Evolutionary conservation across 1,284 basidiomycete genomes (phyloP).

Genomic region (Spongispora temasekensis): DNA sequence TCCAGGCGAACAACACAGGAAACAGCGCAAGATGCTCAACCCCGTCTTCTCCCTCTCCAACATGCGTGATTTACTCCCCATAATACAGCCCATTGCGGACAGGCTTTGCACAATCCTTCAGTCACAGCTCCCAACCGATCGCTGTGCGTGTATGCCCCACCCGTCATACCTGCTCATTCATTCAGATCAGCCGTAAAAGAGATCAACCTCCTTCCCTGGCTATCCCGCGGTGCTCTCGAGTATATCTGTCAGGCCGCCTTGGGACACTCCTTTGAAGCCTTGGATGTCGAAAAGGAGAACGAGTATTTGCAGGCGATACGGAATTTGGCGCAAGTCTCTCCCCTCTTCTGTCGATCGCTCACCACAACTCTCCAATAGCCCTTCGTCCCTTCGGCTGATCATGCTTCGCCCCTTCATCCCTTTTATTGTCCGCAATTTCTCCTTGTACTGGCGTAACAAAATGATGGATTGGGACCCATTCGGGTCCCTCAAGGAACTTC

Average conservation of each 20-base stretch:
- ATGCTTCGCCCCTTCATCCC: slow-evolving; percentile 51
- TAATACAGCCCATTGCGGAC: slow-evolving; percentile 48
- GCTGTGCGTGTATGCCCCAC: slow-evolving; percentile 16
- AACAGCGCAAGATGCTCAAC: slow-evolving; percentile 50
- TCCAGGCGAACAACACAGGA: slow-evolving; percentile 49
- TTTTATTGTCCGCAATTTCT: slow-evolving; percentile 44
- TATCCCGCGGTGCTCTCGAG: slow-evolving; percentile 52
- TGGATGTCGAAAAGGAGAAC: slow-evolving; percentile 45
- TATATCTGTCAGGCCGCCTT: slow-evolving; percentile 50
- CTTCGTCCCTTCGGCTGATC: slow-evolving; percentile 46
- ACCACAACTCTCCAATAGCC: slow-evolving; percentile 32
- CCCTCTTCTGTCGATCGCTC: slow-evolving; percentile 2
- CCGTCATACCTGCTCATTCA: not conserved
- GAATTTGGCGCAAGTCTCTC: slow-evolving; percentile 44
- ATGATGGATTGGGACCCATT: slow-evolving; percentile 47
- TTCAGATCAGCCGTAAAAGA: slow-evolving; percentile 24
- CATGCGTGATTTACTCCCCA: slow-evolving; percentile 46
- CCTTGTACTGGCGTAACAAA: slow-evolving; percentile 45
- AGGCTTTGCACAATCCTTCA: slow-evolving; percentile 21
- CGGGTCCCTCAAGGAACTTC: slow-evolving; percentile 44
- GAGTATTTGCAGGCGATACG: slow-evolving; percentile 50
- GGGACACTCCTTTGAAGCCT: slow-evolving; percentile 54
- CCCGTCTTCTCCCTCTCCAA: slow-evolving; percentile 51
- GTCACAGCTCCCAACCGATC: slow-evolving; percentile 25
- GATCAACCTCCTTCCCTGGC: slow-evolving; percentile 52